These are phyloP conservation scores for Jatropha multifida DNA, from an alignment of 441 rosid genomes.

Conservation along the genomic window DNA sequence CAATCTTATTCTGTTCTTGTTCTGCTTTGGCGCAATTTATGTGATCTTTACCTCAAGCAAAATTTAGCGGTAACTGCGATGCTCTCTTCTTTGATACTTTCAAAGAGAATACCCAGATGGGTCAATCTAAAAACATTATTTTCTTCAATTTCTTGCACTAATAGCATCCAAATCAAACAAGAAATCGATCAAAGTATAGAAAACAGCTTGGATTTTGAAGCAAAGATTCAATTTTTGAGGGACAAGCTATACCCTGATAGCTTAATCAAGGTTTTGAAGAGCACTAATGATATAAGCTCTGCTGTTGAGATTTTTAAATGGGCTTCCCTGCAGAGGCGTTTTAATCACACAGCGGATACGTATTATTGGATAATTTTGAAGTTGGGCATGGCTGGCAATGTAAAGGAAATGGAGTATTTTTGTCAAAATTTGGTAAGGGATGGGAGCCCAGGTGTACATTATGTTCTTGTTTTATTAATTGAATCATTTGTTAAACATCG, in stretches of 20 bases:
- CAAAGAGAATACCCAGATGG: conserved; percentile 33
- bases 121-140: conserved; percentile 25
- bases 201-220: conserved; percentile 27
- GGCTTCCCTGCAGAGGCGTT: conserved; percentile 44
- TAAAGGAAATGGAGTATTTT: conserved; percentile 41
- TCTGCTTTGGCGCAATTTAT: background rate
- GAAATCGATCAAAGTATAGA: conserved; percentile 26
- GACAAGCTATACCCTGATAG: conserved; percentile 35
- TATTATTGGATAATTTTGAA: conserved; percentile 48
- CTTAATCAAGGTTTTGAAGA: conserved; percentile 40
- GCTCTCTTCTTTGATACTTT: conserved; percentile 33
- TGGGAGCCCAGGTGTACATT: conserved; percentile 29
- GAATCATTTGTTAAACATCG: conserved; percentile 35
- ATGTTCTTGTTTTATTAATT: conserved; percentile 38
- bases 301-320: conserved; percentile 53
- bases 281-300: conserved; percentile 35
- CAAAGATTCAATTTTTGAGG: conserved; percentile 38
- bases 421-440: conserved; percentile 42
- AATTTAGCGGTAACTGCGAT: conserved; percentile 22
- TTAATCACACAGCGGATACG: conserved; percentile 45
- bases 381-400: conserved; percentile 49
- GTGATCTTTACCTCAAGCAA: background rate
- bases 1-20: background rate
- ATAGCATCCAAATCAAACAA: conserved; percentile 19
- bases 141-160: conserved; percentile 40